phyloP scores from a whole-genome alignment of 805 yeast genomes.

The Barnettozyma botsteinii region DNA sequence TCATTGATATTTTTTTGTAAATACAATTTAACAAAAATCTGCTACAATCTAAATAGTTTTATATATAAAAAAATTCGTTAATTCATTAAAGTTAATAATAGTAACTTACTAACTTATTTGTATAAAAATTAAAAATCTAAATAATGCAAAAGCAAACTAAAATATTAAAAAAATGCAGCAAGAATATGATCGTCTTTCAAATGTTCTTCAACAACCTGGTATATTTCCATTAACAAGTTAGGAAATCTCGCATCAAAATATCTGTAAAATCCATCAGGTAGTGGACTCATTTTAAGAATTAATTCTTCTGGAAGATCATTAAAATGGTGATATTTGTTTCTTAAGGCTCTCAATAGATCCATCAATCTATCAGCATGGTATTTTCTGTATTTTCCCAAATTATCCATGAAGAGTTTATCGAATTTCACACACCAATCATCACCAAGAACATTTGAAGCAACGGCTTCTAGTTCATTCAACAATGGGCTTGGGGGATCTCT shows the following conservation, averaged over 20 bases:
- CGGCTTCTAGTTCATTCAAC: constrained; percentile 47
- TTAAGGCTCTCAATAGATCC: constrained; percentile 81
- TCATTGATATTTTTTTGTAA: too few species aligned
- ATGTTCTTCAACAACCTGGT: constrained; percentile 51
- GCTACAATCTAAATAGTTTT: too few species aligned
- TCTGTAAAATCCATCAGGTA: constrained; percentile 78
- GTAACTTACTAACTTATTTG: too few species aligned
- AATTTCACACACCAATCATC: constrained; percentile 76
- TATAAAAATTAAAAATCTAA: too few species aligned
- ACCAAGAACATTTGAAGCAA: constrained; percentile 45
- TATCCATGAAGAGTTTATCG: constrained; percentile 68
- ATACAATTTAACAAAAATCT: too few species aligned
- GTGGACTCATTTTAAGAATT: constrained; percentile 60
- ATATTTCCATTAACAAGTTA: constrained; percentile 65
- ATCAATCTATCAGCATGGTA: constrained; percentile 72
- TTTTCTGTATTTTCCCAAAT: constrained; percentile 86
- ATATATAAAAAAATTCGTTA: too few species aligned
- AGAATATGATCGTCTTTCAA: constrained; percentile 62
- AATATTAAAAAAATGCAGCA: constrained; percentile 35
- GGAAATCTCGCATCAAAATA: constrained; percentile 80
- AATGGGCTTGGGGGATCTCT: constrained; percentile 72
- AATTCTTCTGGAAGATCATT: constrained; percentile 77
- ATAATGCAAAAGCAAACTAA: too few species aligned
- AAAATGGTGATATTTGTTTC: constrained; percentile 93
- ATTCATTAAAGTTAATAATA: too few species aligned